Base-by-base conservation (phyloP, 768 basidiomycete species). In the Lentinula guzmanii region DNA sequence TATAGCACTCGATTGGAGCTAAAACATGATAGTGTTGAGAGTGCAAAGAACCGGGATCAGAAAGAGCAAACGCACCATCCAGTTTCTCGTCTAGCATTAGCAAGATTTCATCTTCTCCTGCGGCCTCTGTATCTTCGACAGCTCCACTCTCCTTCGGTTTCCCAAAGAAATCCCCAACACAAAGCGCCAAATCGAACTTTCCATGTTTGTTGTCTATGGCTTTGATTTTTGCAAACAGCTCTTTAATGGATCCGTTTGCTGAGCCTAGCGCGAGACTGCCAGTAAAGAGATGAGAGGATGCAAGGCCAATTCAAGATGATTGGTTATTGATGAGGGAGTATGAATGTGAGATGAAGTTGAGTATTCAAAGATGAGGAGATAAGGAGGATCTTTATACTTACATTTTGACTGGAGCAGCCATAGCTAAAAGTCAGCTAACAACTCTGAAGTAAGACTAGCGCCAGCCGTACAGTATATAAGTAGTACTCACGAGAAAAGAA, bases 1-100 rank as follows among this genome's bases (percentile, higher is more conserved):
- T 86, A 75, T 96, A 98, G 66, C 93, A 95, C 68, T 92, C 90
- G 16, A 96, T 75, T 10, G 95, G 92, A 33, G 86, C 93, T 96
- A 37, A 31, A 10, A 8, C 21, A n/a, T 34, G 65, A 24, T 60
- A 58, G n/a, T 51, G 16, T 35, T 62, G 45, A 58, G 56, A 62
- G 35, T 39, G 42, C 16, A 62, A 58, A 65, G 33, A 48, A 51
- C 34, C 4, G 11, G 68, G 57, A 68, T 63, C 50, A 37, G n/a
- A 24, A 28, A 34, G 31, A 48, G n/a, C 9, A 28, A 28, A 37
- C 76, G 46, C 70, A 86, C 91, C 87, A 76, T 87, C 82, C 37
- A 94, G 68, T 24, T 77, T 73, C 0, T 90, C 95, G 8, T 82
- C 77, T 65, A 95, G 72, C 33, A 95, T 76, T 65, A 86, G 78